These are phyloP conservation scores for Collariella sp. DNA, from an alignment of 495 filamentous ascomycete species.

Conservation along the genomic window DNA sequence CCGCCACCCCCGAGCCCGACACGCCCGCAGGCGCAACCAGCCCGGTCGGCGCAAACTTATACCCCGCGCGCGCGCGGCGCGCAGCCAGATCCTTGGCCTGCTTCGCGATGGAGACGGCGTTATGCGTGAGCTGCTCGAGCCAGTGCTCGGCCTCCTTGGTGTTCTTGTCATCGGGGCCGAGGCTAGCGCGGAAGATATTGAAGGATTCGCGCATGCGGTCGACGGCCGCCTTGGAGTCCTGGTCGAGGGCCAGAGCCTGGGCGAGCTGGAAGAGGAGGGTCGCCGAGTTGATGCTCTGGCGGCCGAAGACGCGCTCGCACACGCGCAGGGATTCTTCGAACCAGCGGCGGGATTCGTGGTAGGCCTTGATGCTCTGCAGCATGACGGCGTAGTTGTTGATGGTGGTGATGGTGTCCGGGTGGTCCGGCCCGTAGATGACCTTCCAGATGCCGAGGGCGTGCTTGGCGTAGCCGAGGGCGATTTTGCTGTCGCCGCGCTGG, in stretches of 20 bases:
- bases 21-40: constrained; percentile 11
- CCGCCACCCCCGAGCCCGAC: constrained; percentile 16
- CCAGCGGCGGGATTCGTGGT: constrained; percentile 87
- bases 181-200: constrained; percentile 79
- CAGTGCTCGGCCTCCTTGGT: constrained; percentile 90
- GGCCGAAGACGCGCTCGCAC: constrained; percentile 80
- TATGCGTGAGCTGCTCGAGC: constrained; percentile 93
- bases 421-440: constrained; percentile 84
- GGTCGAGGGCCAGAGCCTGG: constrained; percentile 85
- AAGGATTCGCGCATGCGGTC: constrained; percentile 89
- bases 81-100: constrained; percentile 79
- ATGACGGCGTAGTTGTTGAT: constrained; percentile 99
- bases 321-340: constrained; percentile 86
- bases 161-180: constrained; percentile 84
- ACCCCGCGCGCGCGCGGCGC: constrained; percentile 50
- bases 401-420: constrained; percentile 96
- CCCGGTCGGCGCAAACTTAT: constrained; percentile 26
- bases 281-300: constrained; percentile 82
- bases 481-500: constrained; percentile 75
- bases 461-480: constrained; percentile 74
- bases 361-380: constrained; percentile 88
- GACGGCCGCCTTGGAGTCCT: constrained; percentile 83
- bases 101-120: constrained; percentile 86
- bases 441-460: constrained; percentile 96
- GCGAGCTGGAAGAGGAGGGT: constrained; percentile 95